A percentile compares a stretch with the other conserved stretches of the same genome.
Evolutionary conservation across 768 basidiomycete genomes (phyloP).

Genomic region (Mycena latifolia): DNA sequence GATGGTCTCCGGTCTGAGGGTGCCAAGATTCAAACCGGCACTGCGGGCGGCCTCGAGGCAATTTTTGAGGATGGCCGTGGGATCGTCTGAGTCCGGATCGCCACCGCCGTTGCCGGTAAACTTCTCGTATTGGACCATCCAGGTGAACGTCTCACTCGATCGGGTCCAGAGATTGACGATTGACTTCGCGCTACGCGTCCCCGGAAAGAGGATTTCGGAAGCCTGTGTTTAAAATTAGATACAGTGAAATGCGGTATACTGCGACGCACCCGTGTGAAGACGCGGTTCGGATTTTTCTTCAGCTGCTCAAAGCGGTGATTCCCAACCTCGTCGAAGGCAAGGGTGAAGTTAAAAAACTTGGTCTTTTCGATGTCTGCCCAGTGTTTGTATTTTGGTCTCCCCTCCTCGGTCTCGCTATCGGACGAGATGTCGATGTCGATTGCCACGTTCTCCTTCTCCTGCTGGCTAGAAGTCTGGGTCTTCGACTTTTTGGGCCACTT

Average conservation of each 20-base stretch:
- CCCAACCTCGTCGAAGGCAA: background rate
- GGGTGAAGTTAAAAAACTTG: background rate
- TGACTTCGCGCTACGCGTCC: no score
- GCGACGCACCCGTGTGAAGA: constrained; percentile 1
- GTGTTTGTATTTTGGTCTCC: background rate
- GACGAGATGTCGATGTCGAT: constrained; percentile 4
- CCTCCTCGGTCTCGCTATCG: background rate
- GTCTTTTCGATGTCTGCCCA: background rate
- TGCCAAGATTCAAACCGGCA: no score
- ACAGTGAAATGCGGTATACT: no score
- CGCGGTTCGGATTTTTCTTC: background rate
- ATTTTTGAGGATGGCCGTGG: no score
- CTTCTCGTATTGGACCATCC: no score
- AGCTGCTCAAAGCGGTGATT: background rate
- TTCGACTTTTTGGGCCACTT: background rate
- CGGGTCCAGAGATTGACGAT: no score
- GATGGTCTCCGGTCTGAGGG: background rate
- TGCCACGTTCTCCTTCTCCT: background rate
- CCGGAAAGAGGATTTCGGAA: no score
- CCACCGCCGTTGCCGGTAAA: no score
- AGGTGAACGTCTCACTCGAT: no score
- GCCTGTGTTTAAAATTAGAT: no score
- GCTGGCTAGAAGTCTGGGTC: background rate
- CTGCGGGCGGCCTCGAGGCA: no score
- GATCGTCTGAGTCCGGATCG: no score